Conservation (phyloP, 495 filamentous ascomycete genomes). For the Annulohypoxylon stygium region DNA sequence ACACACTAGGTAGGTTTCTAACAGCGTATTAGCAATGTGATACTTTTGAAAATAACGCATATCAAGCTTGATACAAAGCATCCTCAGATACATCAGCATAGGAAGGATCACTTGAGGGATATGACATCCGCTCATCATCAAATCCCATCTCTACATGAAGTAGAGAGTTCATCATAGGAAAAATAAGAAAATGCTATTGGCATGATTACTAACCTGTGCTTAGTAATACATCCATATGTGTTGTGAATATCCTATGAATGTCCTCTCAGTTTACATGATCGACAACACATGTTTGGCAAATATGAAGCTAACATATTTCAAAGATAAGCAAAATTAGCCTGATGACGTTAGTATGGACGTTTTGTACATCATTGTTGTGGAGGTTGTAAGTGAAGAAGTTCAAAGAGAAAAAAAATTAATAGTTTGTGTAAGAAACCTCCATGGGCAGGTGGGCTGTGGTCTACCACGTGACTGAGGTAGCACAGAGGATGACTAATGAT, state of each 20-base stretch:
- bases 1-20: background rate
- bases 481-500: background rate
- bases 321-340: no score
- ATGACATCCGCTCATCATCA: background rate
- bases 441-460: background rate
- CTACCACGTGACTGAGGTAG: background rate
- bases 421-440: background rate
- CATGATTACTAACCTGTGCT: background rate
- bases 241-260: background rate
- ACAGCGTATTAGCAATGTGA: background rate
- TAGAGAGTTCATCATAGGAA: background rate
- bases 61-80: background rate
- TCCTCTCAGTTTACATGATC: no score
- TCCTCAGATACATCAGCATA: constrained; percentile 33
- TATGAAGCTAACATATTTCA: no score
- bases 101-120: constrained; percentile 8
- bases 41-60: background rate
- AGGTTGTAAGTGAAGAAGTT: background rate
- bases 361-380: background rate
- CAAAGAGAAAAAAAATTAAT: background rate
- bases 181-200: background rate
- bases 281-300: no score
- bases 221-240: background rate
- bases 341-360: background rate
- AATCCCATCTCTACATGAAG: background rate